Conservation (phyloP, 306 rosid genomes). For the Gynostemma pentaphyllum region DNA sequence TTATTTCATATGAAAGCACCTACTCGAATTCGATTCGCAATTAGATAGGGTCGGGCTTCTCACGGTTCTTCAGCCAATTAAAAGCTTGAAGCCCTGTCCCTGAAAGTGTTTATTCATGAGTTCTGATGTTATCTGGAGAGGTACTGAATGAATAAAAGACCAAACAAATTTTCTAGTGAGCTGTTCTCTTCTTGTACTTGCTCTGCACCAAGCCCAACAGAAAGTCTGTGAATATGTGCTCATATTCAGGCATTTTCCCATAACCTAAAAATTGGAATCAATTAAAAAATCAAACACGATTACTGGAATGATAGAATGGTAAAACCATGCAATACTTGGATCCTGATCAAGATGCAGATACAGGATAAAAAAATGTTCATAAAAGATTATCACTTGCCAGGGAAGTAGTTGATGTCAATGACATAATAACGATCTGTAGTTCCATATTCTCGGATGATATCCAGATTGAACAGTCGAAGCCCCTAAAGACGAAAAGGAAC, state of each 20-base stretch:
- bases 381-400: conserved; percentile 35
- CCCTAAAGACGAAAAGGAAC: conserved; percentile 27
- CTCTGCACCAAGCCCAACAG: conserved; percentile 49
- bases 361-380: too few species aligned
- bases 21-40: too few species aligned
- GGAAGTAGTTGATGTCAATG: conserved; percentile 91
- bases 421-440: conserved; percentile 59
- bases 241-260: conserved; percentile 92
- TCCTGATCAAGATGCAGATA: not conserved
- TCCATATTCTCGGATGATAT: conserved; percentile 73
- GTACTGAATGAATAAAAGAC: not conserved
- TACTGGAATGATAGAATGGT: not conserved
- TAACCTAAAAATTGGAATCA: conserved; percentile 36
- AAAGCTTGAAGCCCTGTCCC: not conserved
- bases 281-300: not conserved
- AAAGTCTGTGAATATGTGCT: conserved; percentile 87
- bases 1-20: not conserved
- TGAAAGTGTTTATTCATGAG: not conserved
- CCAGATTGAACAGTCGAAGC: conserved; percentile 78
- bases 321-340: not conserved
- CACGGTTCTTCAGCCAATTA: not conserved
- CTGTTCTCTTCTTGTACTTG: conserved; percentile 42
- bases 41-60: too few species aligned
- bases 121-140: not conserved
- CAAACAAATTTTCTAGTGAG: not conserved